Percentiles rank a stretch among this genome's conserved stretches.
These are phyloP conservation scores for Trametes cubensis DNA, from an alignment of 768 basidiomycete genomes.

Conservation along the genomic window DNA sequence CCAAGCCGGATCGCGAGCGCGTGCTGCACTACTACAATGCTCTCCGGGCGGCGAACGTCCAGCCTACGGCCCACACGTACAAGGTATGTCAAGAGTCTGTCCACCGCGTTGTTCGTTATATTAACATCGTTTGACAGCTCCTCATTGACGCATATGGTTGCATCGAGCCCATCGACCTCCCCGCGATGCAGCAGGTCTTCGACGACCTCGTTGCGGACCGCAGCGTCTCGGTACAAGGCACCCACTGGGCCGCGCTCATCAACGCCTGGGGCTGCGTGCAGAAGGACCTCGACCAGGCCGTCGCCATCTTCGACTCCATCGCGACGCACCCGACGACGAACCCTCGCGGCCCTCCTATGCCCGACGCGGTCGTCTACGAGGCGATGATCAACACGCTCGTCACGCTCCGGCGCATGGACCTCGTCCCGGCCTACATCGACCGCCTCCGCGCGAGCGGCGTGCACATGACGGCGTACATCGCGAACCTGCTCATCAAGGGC, in stretches of 20 bases:
- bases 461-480: slow-evolving; percentile 94
- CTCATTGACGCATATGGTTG: slow-evolving; percentile 88
- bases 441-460: slow-evolving; percentile 65
- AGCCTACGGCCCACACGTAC: slow-evolving; percentile 90
- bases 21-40: slow-evolving; percentile 76
- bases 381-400: slow-evolving; percentile 86
- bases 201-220: slow-evolving; percentile 51
- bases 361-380: slow-evolving; percentile 89
- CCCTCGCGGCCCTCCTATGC: slow-evolving; percentile 40
- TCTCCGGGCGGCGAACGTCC: slow-evolving; percentile 60
- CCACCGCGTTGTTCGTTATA: slow-evolving; percentile 1
- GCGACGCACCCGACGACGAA: slow-evolving; percentile 50
- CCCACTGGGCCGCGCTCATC: slow-evolving; percentile 84
- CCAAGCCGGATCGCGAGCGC: slow-evolving; percentile 81
- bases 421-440: slow-evolving; percentile 67
- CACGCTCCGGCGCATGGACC: slow-evolving; percentile 74
- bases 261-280: slow-evolving; percentile 83
- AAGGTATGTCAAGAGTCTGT: slow-evolving; percentile 57
- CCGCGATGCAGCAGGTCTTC: slow-evolving; percentile 74
- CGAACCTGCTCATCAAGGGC: slow-evolving; percentile 79
- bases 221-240: slow-evolving; percentile 53
- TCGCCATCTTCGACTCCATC: slow-evolving; percentile 78
- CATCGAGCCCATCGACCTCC: slow-evolving; percentile 79
- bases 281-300: slow-evolving; percentile 77
- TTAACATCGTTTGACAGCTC: slow-evolving; percentile 50